phyloP scores from a whole-genome alignment of 1,284 basidiomycete species.

The Sutorius eximius region DNA sequence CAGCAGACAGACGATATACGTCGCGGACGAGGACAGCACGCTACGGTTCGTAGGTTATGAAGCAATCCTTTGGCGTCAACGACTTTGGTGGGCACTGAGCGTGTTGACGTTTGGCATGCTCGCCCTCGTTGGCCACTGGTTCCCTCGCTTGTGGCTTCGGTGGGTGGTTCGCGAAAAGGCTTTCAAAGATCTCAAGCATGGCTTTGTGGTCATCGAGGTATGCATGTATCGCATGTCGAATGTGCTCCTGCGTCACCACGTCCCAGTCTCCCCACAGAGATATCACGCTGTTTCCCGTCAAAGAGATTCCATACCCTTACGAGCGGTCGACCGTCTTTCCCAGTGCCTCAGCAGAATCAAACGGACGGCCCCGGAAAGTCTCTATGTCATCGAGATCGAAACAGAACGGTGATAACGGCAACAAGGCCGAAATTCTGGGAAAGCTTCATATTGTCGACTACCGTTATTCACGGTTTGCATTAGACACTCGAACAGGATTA shows the following conservation, averaged over 20 bases:
- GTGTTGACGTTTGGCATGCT: constrained; percentile 75
- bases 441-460: constrained; percentile 70
- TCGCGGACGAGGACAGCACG: constrained; percentile 89
- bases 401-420: constrained; percentile 29
- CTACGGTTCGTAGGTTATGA: constrained; percentile 92
- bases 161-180: constrained; percentile 85
- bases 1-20: constrained; percentile 83
- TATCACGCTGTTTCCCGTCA: constrained; percentile 74
- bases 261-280: constrained; percentile 78
- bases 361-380: constrained; percentile 24
- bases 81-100: constrained; percentile 75
- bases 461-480: constrained; percentile 88
- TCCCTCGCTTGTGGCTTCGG: constrained; percentile 86
- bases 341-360: constrained; percentile 20
- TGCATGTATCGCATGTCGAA: constrained; percentile 29
- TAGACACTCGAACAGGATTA: constrained; percentile 83
- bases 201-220: constrained; percentile 90
- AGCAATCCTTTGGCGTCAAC: constrained; percentile 60
- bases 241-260: background rate
- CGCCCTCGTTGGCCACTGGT: constrained; percentile 89
- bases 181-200: constrained; percentile 72
- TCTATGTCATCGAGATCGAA: constrained; percentile 28
- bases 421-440: constrained; percentile 40
- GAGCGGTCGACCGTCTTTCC: constrained; percentile 79
- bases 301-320: constrained; percentile 71